phyloP scores from a whole-genome alignment of 768 basidiomycete genomes.

The Suillus occidentalis region DNA sequence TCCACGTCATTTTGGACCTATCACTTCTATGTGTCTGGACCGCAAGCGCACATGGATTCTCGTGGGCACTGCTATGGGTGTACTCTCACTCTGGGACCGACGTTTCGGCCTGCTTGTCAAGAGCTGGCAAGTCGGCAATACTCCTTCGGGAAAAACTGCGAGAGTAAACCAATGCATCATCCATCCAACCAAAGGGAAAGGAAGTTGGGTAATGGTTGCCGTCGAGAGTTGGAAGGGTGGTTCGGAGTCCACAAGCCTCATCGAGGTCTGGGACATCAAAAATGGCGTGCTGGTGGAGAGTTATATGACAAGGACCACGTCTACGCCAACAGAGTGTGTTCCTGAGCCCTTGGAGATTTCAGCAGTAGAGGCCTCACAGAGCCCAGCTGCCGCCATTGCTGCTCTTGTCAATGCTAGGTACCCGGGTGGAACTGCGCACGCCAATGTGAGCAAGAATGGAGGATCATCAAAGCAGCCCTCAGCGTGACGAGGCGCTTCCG shows the following conservation, averaged over 20 bases:
- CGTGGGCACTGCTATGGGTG: conserved; percentile 83
- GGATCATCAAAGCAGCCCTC: conserved; percentile 34
- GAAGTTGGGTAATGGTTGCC: conserved; percentile 89
- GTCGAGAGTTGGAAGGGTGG: conserved; percentile 51
- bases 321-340: conserved; percentile 44
- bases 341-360: conserved; percentile 53
- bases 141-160: conserved; percentile 49
- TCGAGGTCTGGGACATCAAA: conserved; percentile 95
- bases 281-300: conserved; percentile 76
- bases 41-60: conserved; percentile 85
- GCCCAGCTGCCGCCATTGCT: conserved; percentile 74
- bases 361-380: conserved; percentile 57
- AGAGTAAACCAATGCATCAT: conserved; percentile 74
- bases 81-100: conserved; percentile 90
- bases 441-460: conserved; percentile 25
- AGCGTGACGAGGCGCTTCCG: conserved; percentile 35
- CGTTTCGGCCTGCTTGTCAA: conserved; percentile 88
- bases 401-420: conserved; percentile 75
- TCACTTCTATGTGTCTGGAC: conserved; percentile 83
- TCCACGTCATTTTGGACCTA: conserved; percentile 82
- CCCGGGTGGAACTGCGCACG: conserved; percentile 32
- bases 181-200: conserved; percentile 85
- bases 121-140: conserved; percentile 77
- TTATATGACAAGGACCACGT: conserved; percentile 58
- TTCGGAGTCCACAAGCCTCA: conserved; percentile 46